A percentile compares a stretch with the other conserved stretches of the same genome.
Conservation (phyloP, 495 filamentous ascomycete genomes). For the Aspergillus haitiensis region DNA sequence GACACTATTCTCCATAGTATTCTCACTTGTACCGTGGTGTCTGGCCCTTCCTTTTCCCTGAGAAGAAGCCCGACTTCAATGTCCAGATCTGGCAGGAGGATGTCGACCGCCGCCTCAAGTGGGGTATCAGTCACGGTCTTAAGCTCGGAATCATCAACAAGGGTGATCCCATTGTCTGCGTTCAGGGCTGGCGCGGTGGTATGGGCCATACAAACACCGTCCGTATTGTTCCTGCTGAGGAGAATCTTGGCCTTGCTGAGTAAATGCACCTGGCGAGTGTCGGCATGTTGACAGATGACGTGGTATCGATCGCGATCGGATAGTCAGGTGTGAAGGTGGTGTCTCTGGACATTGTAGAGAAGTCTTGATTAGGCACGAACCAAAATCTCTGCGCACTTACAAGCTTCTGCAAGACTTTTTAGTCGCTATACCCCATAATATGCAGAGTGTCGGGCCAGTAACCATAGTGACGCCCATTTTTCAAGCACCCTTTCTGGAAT, state of each 20-base stretch:
- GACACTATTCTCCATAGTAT: conserved; percentile 50
- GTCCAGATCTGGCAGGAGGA: conserved; percentile 93
- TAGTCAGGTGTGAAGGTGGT: conserved; percentile 17
- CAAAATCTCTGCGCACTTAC: conserved; percentile 15
- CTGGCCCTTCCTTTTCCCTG: conserved; percentile 92
- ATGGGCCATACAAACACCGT: conserved; percentile 98
- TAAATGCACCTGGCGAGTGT: conserved; percentile 27
- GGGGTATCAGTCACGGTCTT: conserved; percentile 84
- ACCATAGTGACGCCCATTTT: conserved; percentile 6
- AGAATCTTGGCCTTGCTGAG: conserved; percentile 57
- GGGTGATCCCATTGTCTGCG: conserved; percentile 86
- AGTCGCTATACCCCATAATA: conserved; percentile 11
- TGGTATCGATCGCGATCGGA: conserved; percentile 27
- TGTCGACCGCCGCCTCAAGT: conserved; percentile 93
- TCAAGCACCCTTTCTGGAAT: conserved; percentile 8
- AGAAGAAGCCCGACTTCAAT: conserved; percentile 92
- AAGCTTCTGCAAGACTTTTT: conserved; percentile 18
- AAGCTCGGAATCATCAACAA: conserved; percentile 78
- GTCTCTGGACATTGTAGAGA: conserved; percentile 23
- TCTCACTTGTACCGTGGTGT: conserved; percentile 96
- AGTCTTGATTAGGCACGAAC: conserved; percentile 18
- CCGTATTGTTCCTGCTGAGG: conserved; percentile 65
- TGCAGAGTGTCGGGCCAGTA: conserved; percentile 9
- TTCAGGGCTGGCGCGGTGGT: conserved; percentile 97
- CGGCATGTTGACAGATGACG: conserved; percentile 20